Conservation (phyloP, 495 filamentous ascomycete species). For the Eremomyces bilateralis region DNA sequence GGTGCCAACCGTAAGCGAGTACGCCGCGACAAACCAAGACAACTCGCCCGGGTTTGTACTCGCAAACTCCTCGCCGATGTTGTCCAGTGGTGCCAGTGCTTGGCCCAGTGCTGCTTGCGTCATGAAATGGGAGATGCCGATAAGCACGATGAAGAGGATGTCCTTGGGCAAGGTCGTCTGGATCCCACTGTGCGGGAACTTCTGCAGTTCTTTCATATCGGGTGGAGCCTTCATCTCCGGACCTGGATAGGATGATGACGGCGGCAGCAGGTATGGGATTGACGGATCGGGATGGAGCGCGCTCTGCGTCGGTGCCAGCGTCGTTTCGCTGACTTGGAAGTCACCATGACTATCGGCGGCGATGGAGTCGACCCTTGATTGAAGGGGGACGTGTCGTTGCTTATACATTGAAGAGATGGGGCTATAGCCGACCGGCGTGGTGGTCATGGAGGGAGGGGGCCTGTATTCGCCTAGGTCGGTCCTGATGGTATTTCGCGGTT, state of each 20-base stretch:
- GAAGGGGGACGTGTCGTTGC: constrained; percentile 12
- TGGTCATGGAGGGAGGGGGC: too few relatives aligned
- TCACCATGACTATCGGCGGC: constrained; percentile 8
- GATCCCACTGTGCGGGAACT: neutral
- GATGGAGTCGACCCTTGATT: constrained; percentile 11
- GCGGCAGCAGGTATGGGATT: constrained; percentile 6
- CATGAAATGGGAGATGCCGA: constrained; percentile 16
- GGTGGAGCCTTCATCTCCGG: constrained; percentile 1
- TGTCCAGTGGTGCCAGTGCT: constrained; percentile 14
- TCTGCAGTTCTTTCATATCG: neutral
- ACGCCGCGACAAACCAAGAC: constrained; percentile 35
- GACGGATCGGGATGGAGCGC: constrained; percentile 4
- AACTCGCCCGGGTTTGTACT: constrained; percentile 9
- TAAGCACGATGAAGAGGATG: constrained; percentile 12
- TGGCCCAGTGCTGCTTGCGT: constrained; percentile 17
- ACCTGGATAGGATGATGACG: constrained; percentile 1
- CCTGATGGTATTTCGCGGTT: too few relatives aligned
- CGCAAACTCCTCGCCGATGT: constrained; percentile 12
- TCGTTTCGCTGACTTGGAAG: neutral
- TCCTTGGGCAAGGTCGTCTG: constrained; percentile 3
- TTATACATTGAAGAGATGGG: constrained; percentile 7
- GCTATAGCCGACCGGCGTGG: too few relatives aligned
- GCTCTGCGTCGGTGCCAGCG: too few relatives aligned
- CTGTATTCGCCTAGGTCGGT: too few relatives aligned
- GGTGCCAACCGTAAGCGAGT: constrained; percentile 37